These are phyloP conservation scores for Noccaea caerulescens DNA, from an alignment of 345 rosid genomes.

Conservation along the genomic window DNA sequence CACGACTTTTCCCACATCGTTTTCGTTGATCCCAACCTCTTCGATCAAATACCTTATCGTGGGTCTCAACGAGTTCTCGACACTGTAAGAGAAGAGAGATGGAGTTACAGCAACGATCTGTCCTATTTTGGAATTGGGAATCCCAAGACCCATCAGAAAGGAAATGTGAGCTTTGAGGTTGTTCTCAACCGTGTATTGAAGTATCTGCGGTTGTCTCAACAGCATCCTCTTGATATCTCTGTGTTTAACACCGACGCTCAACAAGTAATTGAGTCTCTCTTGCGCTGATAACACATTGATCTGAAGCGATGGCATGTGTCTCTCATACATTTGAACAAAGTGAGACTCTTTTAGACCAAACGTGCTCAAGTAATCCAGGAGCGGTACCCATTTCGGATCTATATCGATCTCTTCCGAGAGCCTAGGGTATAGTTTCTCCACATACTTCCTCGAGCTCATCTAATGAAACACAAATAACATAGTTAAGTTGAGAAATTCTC, in stretches of 20 bases:
- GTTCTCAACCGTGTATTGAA: conserved; percentile 84
- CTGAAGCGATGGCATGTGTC: conserved; percentile 85
- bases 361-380: conserved; percentile 76
- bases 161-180: conserved; percentile 81
- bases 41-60: conserved; percentile 93
- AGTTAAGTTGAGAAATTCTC: conserved; percentile 20
- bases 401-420: conserved; percentile 73
- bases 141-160: conserved; percentile 76
- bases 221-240: conserved; percentile 84
- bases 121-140: conserved; percentile 81
- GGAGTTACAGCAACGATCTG: conserved; percentile 82
- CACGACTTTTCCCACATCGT: conserved; percentile 80
- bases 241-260: conserved; percentile 87
- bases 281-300: conserved; percentile 75
- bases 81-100: conserved; percentile 82
- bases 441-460: conserved; percentile 48
- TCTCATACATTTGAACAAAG: conserved; percentile 84
- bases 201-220: conserved; percentile 90
- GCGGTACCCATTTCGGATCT: conserved; percentile 84
- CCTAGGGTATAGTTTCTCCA: conserved; percentile 54
- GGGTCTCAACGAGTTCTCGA: conserved; percentile 88
- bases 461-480: conserved; percentile 36
- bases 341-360: conserved; percentile 87
- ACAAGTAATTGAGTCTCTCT: conserved; percentile 87
- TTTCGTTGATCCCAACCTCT: conserved; percentile 88